Base-by-base conservation (phyloP, 202 grass and related monocot genomes). In the Digitaria exilis region DNA sequence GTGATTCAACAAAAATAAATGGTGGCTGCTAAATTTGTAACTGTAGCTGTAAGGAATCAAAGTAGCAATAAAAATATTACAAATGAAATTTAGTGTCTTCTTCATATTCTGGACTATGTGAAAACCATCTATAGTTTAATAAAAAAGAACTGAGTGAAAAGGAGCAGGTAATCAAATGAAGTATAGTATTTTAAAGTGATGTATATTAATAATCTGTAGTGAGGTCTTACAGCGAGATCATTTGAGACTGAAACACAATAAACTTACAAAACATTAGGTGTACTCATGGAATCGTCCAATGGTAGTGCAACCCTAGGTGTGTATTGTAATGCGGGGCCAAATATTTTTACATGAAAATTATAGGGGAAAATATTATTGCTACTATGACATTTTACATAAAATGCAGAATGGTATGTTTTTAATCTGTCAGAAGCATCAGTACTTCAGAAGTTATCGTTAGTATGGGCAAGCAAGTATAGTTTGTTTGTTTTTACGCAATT, bases 41-140 rank as follows among this genome's bases (percentile, higher is more conserved):
- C 57, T 66, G 28, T n/a, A n/a, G n/a, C n/a, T n/a, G n/a, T 63
- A 71, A 57, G 25, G 72, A 45, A 26, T 50, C 34, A 59, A 85
- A 59, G 37, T 81, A 41, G 15, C 14, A 16, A 71, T 52, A 29
- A 76, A 76, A 48, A 42, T 39, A 32, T 71, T 41, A 8, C 4
- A 2, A 65, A 39, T 76, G 68, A 77, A 69, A 68, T 80, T 34
- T n/a, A 55, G 44, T 75, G 14, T 60, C 18, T 61, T 62, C 34
- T 35, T 52, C 7, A 76, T 77, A 76, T 26, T 26, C 7, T 70
- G 31, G 31, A 44, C 50, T 15, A 44, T 57, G 43, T 31, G 29
- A 46, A 65, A 71, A 42, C 9, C 78, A 14, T 61, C 22, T 82
- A 14, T 26, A 59, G 60, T 50, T 59, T 37, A 57, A 25, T 50